phyloP scores from a whole-genome alignment of 306 rosid species.

The Sicyos edulis region DNA sequence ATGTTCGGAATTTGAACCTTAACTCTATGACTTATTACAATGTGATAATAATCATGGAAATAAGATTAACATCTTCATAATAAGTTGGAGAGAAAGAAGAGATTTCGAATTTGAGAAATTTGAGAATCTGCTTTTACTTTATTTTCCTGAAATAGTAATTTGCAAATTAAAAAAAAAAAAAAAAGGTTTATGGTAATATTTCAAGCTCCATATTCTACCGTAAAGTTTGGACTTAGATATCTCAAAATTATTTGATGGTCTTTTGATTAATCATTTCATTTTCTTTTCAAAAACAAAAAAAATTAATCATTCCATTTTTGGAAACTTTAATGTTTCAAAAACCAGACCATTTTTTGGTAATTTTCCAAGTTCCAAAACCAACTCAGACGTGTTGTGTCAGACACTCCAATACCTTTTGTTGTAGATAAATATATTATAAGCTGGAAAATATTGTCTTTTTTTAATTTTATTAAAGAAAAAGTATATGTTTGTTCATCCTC shows the following conservation, averaged over 20 bases:
- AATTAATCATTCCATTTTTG: constrained; percentile 6
- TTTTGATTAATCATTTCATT: not conserved
- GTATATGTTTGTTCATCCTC: not conserved
- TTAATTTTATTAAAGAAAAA: not conserved
- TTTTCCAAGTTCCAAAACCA: constrained; percentile 3
- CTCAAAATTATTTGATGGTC: not conserved
- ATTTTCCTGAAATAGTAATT: too few species aligned
- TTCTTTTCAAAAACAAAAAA: constrained; percentile 16
- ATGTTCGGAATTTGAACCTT: too few species aligned
- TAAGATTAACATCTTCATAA: not conserved
- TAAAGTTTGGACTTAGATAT: not conserved
- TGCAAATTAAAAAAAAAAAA: too few species aligned
- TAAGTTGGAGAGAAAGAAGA: not conserved
- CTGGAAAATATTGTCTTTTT: too few species aligned
- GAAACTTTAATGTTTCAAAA: constrained; percentile 15
- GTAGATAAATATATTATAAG: too few species aligned
- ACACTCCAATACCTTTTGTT: constrained; percentile 1
- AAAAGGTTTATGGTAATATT: not conserved
- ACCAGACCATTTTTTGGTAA: constrained; percentile 3
- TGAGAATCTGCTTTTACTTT: not conserved
- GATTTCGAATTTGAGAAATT: not conserved
- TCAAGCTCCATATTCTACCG: not conserved
- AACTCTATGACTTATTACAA: too few species aligned
- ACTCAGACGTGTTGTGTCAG: not conserved
- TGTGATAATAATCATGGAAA: not conserved